Evolutionary conservation across 768 basidiomycete genomes (phyloP), one percentile per base, ranked within the genome.

Genomic region (Leccinum disarticulatum): DNA sequence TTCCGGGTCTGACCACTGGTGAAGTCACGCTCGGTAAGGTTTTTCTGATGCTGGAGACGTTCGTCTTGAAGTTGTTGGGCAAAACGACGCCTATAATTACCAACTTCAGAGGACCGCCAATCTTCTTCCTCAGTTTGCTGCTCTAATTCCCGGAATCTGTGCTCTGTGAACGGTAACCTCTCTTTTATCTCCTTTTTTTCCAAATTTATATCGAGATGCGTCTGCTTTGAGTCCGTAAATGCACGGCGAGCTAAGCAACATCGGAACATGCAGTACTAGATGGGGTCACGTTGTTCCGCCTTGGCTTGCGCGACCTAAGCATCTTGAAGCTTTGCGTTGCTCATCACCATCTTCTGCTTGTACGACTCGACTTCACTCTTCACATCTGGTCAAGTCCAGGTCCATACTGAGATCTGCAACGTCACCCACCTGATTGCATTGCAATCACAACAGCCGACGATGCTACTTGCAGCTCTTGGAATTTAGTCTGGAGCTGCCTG

Each of bases 21-120:
- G 69, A 91, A 90, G 71, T 92, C 90, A 6, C 89, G 82, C 62
- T 92, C 89, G 1, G 83, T 78, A n/a, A 92, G 79, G 62, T 93
- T 89, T 65, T 92, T 88, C 68, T 86, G 84, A 68, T 93, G 86
- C 57, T 86, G 87, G 58, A 88, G 84, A 62, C 89, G 81, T 69
- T 90, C 87, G 58, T 90, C 87, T 62, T 91, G 88, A 66, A 93
- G 78, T 68, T 90, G 87, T 59, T 88, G 88, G 1, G 83, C 78
- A 19, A 92, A 75, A 28, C 88, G 82, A 60, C 86, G 83, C 30
- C 86, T 81, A 43, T 89, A 80, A 28, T 84, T 71, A 30, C 81
- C 85, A 41, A 87, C 76, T 61, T 90, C 87, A 22, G 86, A 82
- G 14, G 82, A 82, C 56, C 87, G 87, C 14, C 81, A 82, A n/a